Conservation (phyloP, 2,329 filamentous ascomycete genomes). For the Chaetothyriales sp. region DNA sequence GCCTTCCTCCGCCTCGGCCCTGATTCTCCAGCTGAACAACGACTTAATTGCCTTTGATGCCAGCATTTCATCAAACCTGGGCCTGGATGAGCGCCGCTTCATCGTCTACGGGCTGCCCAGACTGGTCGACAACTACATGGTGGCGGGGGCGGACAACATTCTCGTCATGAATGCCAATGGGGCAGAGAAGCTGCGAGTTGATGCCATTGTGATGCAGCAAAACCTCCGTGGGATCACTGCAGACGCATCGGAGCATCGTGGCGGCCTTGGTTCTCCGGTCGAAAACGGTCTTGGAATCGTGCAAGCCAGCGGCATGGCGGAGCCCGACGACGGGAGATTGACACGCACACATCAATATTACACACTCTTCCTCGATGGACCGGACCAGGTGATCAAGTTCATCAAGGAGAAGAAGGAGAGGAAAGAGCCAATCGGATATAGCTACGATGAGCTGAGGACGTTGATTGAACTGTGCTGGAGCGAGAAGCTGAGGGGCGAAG, state of each 20-base stretch:
- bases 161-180: constrained; percentile 73
- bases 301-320: constrained; percentile 6
- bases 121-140: constrained; percentile 65
- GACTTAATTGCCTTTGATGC: constrained; percentile 81
- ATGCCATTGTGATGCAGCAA: constrained; percentile 88
- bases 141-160: constrained; percentile 55
- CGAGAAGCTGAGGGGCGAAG: constrained; percentile 29
- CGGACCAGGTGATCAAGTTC: constrained; percentile 30
- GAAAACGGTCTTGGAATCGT: constrained; percentile 10
- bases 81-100: constrained; percentile 55
- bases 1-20: constrained; percentile 37
- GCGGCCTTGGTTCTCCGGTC: not conserved
- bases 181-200: constrained; percentile 75
- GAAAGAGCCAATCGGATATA: constrained; percentile 23
- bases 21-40: constrained; percentile 68
- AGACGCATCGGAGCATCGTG: constrained; percentile 7
- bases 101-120: constrained; percentile 61
- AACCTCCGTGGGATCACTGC: constrained; percentile 78
- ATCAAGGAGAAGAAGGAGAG: constrained; percentile 30
- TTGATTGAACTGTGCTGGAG: constrained; percentile 33
- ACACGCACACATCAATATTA: constrained; percentile 32
- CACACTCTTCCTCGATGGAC: constrained; percentile 33
- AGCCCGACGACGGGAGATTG: constrained; percentile 26
- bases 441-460: constrained; percentile 32
- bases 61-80: constrained; percentile 57